phyloP scores from a whole-genome alignment of 148 eudicot genomes.

The Gaultheria prostrata region DNA sequence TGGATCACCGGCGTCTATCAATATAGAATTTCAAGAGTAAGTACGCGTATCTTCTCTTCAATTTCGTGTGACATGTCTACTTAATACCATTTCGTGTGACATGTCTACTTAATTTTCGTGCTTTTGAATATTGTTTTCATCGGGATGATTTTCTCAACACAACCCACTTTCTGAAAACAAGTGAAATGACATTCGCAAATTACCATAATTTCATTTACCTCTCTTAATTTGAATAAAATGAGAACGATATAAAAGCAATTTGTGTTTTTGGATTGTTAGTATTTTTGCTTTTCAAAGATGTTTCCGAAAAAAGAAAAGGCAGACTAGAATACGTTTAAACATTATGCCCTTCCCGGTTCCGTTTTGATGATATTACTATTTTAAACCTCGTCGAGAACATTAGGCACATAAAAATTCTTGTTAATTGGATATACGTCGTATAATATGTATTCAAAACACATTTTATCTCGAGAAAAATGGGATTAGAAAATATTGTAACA shows the following conservation, averaged over 20 bases:
- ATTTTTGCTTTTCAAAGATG: not conserved
- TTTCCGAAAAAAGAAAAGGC: too few species aligned
- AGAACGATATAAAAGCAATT: not conserved
- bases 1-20: conserved; percentile 26
- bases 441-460: too few species aligned
- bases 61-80: not conserved
- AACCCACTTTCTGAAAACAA: not conserved
- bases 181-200: not conserved
- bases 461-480: too few species aligned
- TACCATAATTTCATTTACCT: too few species aligned
- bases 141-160: not conserved
- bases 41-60: not conserved
- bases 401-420: too few species aligned
- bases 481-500: too few species aligned
- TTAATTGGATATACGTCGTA: too few species aligned
- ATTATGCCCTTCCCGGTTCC: too few species aligned
- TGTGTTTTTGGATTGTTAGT: not conserved
- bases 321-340: not conserved
- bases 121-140: not conserved
- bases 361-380: too few species aligned
- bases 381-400: too few species aligned
- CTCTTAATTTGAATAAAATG: too few species aligned
- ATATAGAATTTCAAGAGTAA: conserved; percentile 19
- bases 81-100: too few species aligned
- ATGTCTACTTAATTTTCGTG: not conserved